Conservation (phyloP, 352 stramenopile genomes). For the Phytophthora brassicae region DNA sequence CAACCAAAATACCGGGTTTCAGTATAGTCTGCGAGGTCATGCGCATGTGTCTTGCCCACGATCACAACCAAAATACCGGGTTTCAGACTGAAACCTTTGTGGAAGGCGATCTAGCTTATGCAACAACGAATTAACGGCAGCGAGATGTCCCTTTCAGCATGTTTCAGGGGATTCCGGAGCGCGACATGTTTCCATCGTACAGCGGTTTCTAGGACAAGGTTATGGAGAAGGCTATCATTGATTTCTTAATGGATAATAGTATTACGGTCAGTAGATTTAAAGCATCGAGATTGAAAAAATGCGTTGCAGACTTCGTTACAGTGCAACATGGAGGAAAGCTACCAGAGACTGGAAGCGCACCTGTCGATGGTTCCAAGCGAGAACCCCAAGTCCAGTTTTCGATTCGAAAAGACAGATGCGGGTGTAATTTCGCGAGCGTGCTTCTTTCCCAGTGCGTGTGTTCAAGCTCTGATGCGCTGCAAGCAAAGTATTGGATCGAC, state of each 20-base stretch:
- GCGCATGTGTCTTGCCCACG: not conserved
- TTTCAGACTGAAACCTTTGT: constrained; percentile 2
- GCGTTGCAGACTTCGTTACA: too few species aligned
- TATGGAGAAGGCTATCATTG: not conserved
- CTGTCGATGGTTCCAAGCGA: not conserved
- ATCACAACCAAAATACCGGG: not conserved
- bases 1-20: not conserved
- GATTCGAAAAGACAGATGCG: not conserved
- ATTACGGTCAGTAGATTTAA: not conserved
- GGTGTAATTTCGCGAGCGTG: not conserved
- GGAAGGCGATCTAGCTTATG: not conserved
- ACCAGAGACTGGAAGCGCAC: constrained; percentile 7
- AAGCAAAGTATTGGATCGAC: constrained; percentile 1
- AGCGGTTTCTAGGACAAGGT: not conserved
- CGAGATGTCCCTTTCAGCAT: too few species aligned
- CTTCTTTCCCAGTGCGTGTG: not conserved
- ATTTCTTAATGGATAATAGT: not conserved
- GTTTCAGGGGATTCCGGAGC: not conserved
- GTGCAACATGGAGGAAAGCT: not conserved
- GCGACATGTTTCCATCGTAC: not conserved
- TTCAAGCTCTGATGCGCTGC: not conserved
- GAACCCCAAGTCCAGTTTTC: too few species aligned
- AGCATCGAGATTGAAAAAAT: too few species aligned
- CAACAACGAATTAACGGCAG: not conserved
- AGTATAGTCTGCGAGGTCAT: constrained; percentile 11